Evolutionary conservation across 1,139 yeast genomes (phyloP).

Genomic region (Yarrowia galli): DNA sequence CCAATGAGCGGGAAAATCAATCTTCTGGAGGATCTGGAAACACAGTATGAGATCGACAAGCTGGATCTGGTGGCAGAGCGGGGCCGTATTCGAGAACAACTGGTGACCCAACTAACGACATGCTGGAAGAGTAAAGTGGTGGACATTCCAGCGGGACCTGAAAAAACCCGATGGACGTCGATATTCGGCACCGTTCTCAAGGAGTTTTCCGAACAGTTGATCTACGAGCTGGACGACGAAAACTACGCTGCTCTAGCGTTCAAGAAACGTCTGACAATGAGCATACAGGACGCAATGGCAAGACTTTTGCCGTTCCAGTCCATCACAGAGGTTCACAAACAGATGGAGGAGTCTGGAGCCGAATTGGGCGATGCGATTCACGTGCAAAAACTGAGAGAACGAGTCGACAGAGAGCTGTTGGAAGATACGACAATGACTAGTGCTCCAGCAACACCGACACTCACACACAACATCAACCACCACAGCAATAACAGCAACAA

Average conservation of each 20-base stretch:
- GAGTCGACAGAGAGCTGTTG: neutral
- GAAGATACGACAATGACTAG: neutral
- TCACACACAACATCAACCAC: too few relatives aligned
- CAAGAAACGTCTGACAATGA: constrained; percentile 4
- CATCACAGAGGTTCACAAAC: neutral
- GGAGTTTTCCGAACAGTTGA: constrained; percentile 11
- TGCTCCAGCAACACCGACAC: neutral
- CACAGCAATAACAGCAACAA: too few relatives aligned
- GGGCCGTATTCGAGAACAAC: neutral
- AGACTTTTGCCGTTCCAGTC: neutral
- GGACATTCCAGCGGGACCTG: neutral
- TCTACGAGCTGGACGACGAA: constrained; percentile 20
- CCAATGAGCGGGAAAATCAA: constrained; percentile 2
- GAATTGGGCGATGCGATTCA: neutral
- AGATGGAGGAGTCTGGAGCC: neutral
- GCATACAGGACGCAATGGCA: neutral
- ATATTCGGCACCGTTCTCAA: neutral
- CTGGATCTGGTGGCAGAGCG: constrained; percentile 6
- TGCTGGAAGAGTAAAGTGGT: neutral
- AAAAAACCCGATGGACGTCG: neutral
- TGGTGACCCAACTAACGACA: neutral
- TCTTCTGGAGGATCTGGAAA: constrained; percentile 16
- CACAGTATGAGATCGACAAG: constrained; percentile 25
- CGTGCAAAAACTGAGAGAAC: neutral
- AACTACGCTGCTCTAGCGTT: constrained; percentile 28